Evolutionary conservation across 116 monocot species (phyloP).

Genomic region (Cymodocea nodosa): DNA sequence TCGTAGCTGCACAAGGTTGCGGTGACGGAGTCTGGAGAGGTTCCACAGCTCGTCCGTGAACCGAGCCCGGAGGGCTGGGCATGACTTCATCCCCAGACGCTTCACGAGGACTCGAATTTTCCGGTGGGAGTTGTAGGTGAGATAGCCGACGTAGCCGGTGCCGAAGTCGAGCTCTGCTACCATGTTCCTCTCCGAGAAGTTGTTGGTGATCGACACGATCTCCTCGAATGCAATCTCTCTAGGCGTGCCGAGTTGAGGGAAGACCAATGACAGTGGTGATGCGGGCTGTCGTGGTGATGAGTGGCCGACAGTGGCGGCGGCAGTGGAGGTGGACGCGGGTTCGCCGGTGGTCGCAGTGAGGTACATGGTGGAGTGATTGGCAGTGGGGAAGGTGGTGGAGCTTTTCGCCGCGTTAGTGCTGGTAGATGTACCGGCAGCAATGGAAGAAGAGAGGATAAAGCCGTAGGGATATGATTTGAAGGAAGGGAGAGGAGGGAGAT

Average conservation of each 20-base stretch:
- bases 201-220: constrained; percentile 54
- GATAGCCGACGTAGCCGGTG: constrained; percentile 62
- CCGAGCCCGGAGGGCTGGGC: constrained; percentile 63
- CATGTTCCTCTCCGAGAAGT: constrained; percentile 60
- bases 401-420: not conserved
- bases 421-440: constrained; percentile 3
- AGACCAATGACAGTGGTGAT: not conserved
- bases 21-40: constrained; percentile 63
- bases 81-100: constrained; percentile 67
- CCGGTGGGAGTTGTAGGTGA: constrained; percentile 30
- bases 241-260: constrained; percentile 34
- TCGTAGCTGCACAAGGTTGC: constrained; percentile 79
- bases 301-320: not conserved
- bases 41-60: constrained; percentile 74
- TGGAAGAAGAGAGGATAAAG: constrained; percentile 41
- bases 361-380: constrained; percentile 10
- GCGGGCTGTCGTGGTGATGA: constrained; percentile 1
- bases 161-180: constrained; percentile 91
- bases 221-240: constrained; percentile 65
- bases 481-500: constrained; percentile 59
- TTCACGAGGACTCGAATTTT: constrained; percentile 57
- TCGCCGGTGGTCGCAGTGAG: constrained; percentile 17
- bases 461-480: constrained; percentile 42
- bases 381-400: constrained; percentile 1
- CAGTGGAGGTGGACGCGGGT: constrained; percentile 35